Evolutionary conservation across 2,329 filamentous ascomycete genomes (phyloP), one percentile per base, ranked within the genome.

Genomic region (Trichoderma sp.): DNA sequence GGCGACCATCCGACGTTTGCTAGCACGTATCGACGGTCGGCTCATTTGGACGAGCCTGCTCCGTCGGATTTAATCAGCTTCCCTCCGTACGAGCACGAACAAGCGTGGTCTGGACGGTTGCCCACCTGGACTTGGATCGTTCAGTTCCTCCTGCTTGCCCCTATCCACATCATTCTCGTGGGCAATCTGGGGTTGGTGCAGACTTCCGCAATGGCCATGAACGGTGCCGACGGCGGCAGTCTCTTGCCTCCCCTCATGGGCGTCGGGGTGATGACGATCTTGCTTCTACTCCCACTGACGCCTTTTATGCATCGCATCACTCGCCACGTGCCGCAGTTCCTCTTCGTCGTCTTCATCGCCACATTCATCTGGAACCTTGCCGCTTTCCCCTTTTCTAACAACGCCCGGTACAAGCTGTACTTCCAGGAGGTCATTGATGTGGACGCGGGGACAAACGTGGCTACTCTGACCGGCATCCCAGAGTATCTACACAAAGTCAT

Each of bases 271-370:
- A 83, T 94, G 67, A 88, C 88, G 14, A 85, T 92, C 1, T 74
- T 97, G 1, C 74, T 97, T 0, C 78, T 97, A 19, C 80, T 92
- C 0, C 95, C 95, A 0, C 76, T 92, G 3, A 85, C 88, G 0
- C 95, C 95, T 0, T 96, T 96, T 74, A 83, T 97, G 47, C 93
- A 98, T 75, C 89, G 94, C 50, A 87, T 95, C 68, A 92, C 89
- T 1, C 90, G 90, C 73, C 92, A 96, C 66, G 76, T 98, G 4
- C 93, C 95, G 0, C 79, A 89, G 0, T 88, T 96, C 71, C 77
- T 97, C 17, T 81, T 96, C 30, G 74, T 89, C 14, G 79, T 97
- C 9, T 91, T 93, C 67, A 72, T 86, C 26, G 91, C 83, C 34
- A 96, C 92, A 1, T 78, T 96, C 30, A 84, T 93, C 64, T 98